Evolutionary conservation across 805 yeast species (phyloP), one percentile per base, ranked within the genome.

Genomic region (Alloascoidea hylecoeti): DNA sequence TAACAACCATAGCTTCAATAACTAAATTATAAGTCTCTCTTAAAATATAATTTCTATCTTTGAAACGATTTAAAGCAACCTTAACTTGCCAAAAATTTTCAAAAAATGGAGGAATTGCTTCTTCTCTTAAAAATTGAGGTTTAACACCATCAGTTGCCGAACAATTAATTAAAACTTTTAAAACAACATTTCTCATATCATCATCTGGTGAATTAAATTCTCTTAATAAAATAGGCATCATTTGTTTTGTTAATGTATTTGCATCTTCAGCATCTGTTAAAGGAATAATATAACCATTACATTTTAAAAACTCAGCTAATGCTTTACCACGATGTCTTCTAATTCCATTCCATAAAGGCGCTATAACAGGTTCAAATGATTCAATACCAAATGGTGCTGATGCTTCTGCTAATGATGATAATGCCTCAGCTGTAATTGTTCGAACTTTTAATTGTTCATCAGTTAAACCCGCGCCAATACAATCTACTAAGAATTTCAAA

Each of bases 331-430:
- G 63, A 44, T 82, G 92, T 32, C 67, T 67, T 35, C 74, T 68
- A 16, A 84, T 68, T 3, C 95, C 96, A 6, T 61, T 57, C 95
- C 96, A 86, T 4, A 84, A 58, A 0, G 85, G 81, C 39, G 82
- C 89, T 27, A 89, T 51, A 0, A 77, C 64, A 0, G 58, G 57
- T 47, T 86, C 94, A 52, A 89, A 88, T 0, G 89, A 74, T 48
- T 84, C 96, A 39, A 83, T 79, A 35, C 97, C 98, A 56, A 80
- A 84, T 0, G 97, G 97, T 16, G 72, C 64, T 3, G 85, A 72
- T 4, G 83, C 76, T 37, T 82, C 88, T 0, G 96, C 96, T 23
- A 89, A 55, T 1, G 78, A 69, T 0, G 88, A 61, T 2, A 88
- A 49, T 0, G 95, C 76, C 27, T 66, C 60, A 0, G 95, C 95